Conservation (phyloP, 2,329 filamentous ascomycete genomes). For the Colletotrichum cordylinicola region DNA sequence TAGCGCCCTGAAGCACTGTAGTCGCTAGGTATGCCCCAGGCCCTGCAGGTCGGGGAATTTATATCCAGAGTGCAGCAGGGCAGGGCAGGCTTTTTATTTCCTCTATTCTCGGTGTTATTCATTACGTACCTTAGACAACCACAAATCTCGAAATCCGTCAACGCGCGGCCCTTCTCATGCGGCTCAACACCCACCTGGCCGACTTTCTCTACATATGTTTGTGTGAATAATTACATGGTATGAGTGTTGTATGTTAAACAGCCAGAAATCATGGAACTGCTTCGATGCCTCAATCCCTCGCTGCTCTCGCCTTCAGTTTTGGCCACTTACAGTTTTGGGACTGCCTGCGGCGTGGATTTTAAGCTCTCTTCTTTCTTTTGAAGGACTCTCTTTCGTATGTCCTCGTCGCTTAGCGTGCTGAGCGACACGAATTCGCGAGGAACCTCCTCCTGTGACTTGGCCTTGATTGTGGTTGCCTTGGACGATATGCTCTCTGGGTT, state of each 20-base stretch:
- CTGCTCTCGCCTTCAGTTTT: background rate
- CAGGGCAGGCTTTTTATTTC: background rate
- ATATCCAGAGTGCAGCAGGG: background rate
- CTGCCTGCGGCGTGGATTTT: conserved; percentile 24
- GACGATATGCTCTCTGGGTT: conserved; percentile 38
- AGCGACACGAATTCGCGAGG: conserved; percentile 48
- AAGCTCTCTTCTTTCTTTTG: conserved; percentile 26
- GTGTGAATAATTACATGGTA: background rate
- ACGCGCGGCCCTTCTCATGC: background rate
- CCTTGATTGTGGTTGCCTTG: conserved; percentile 51
- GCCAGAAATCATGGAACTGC: background rate
- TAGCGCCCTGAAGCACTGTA: background rate
- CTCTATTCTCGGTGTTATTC: background rate
- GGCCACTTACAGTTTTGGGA: conserved; percentile 34
- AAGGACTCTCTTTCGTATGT: conserved; percentile 45
- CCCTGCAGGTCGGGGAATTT: background rate
- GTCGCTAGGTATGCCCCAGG: background rate
- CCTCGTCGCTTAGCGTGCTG: conserved; percentile 46
- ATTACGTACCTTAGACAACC: background rate
- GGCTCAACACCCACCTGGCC: background rate
- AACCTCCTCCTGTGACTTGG: conserved; percentile 56
- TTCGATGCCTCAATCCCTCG: background rate
- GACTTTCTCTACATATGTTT: background rate
- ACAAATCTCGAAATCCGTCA: background rate
- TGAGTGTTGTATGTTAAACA: background rate